Evolutionary conservation across 257 asterid genomes (phyloP).

Genomic region (Solanum rostratum): DNA sequence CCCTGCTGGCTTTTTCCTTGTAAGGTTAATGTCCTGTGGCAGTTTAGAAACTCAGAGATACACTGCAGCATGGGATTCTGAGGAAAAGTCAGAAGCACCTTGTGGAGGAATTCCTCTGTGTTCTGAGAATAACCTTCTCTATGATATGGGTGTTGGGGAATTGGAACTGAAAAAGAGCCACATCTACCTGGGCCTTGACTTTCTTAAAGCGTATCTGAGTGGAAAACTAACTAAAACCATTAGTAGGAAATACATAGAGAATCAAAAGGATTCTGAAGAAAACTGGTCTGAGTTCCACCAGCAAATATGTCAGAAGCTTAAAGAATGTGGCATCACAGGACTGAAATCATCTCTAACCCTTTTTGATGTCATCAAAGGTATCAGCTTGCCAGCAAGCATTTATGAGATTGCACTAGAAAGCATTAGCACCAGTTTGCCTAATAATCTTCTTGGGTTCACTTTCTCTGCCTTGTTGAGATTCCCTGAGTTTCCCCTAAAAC

Average conservation of each 20-base stretch:
- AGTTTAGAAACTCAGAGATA: slow-evolving; percentile 64
- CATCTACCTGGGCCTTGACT: slow-evolving; percentile 29
- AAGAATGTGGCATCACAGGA: slow-evolving; percentile 17
- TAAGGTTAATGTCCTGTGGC: slow-evolving; percentile 63
- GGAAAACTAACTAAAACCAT: slow-evolving; percentile 28
- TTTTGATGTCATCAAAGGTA: slow-evolving; percentile 26
- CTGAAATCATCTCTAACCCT: slow-evolving; percentile 6
- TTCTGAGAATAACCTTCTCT: slow-evolving; percentile 31
- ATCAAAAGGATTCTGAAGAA: slow-evolving; percentile 7
- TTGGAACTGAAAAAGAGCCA: slow-evolving; percentile 18
- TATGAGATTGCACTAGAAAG: slow-evolving; percentile 52
- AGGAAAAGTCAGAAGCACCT: slow-evolving; percentile 10
- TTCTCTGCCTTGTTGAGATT: slow-evolving; percentile 29
- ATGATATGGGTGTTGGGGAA: slow-evolving; percentile 15
- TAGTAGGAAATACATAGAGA: slow-evolving; percentile 9
- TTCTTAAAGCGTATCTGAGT: slow-evolving; percentile 37
- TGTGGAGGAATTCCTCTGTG: slow-evolving; percentile 25
- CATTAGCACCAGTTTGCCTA: slow-evolving; percentile 35
- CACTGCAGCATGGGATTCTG: slow-evolving; percentile 33
- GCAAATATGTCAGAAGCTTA: slow-evolving; percentile 30
- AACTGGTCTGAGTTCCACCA: slow-evolving; percentile 12
- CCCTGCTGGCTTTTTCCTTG: slow-evolving; percentile 43
- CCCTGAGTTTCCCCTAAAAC: slow-evolving; percentile 7
- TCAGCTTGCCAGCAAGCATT: slow-evolving; percentile 52
- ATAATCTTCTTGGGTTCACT: slow-evolving; percentile 25